A percentile compares a stretch with the other conserved stretches of the same genome.
Conservation (phyloP, 805 yeast species). For the Cyberlindnera meyerae region DNA sequence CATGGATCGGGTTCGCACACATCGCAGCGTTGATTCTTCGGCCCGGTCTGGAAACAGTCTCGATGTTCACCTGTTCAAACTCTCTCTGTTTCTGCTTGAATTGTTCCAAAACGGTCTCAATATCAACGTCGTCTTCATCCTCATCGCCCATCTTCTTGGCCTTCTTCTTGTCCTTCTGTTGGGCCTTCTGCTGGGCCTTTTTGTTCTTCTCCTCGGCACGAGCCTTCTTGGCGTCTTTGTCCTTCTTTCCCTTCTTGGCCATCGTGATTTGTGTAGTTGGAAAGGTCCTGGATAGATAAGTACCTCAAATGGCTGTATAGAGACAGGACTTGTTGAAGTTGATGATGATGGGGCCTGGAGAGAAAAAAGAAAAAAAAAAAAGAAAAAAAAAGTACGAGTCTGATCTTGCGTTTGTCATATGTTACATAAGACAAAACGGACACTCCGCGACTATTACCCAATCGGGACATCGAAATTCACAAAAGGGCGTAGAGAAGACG, state of each 20-base stretch:
- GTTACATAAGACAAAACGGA: too few relatives aligned
- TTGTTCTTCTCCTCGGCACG: conserved; percentile 77
- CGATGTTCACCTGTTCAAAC: conserved; percentile 66
- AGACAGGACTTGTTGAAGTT: too few relatives aligned
- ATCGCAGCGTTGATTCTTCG: conserved; percentile 70
- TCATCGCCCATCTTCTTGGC: conserved; percentile 73
- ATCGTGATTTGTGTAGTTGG: conserved; percentile 30
- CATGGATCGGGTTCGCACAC: conserved; percentile 70
- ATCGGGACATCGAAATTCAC: too few relatives aligned
- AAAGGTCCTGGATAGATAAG: too few relatives aligned
- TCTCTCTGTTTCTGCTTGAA: conserved; percentile 76
- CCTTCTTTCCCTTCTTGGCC: conserved; percentile 86
- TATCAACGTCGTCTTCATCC: conserved; percentile 79
- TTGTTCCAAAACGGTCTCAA: conserved; percentile 76
- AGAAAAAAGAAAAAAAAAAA: too few relatives aligned
- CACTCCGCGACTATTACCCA: neutral
- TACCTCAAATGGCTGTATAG: too few relatives aligned
- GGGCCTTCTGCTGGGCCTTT: conserved; percentile 73
- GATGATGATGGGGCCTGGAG: too few relatives aligned
- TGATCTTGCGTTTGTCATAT: too few relatives aligned
- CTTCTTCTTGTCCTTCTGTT: conserved; percentile 64
- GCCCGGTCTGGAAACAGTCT: conserved; percentile 53
- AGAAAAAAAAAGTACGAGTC: too few relatives aligned
- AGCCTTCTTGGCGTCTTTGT: conserved; percentile 88
- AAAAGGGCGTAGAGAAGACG: too few relatives aligned